These are phyloP conservation scores for Obba rivulosa DNA, from an alignment of 768 basidiomycete genomes.

Conservation along the genomic window DNA sequence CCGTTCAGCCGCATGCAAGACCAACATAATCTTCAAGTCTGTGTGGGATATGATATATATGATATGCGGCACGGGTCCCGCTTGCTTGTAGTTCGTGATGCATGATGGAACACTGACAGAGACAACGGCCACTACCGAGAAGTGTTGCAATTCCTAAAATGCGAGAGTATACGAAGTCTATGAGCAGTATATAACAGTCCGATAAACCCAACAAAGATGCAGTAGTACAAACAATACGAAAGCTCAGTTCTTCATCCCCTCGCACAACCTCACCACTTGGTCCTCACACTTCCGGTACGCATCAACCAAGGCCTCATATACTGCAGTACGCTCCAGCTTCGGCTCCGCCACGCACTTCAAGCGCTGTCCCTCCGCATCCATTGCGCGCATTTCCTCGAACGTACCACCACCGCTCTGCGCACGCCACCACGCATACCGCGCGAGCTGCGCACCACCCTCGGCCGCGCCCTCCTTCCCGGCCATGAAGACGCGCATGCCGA, in stretches of 20 bases:
- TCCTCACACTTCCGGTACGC: conserved; percentile 55
- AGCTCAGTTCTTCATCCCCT: background rate
- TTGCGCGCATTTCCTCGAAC: conserved; percentile 60
- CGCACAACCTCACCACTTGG: conserved; percentile 31
- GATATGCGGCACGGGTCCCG: too few relatives aligned
- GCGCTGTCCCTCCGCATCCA: conserved; percentile 43
- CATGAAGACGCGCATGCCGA: conserved; percentile 69
- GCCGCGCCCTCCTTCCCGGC: conserved; percentile 66
- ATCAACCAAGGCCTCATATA: conserved; percentile 52
- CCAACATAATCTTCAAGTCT: too few relatives aligned
- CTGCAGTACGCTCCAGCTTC: conserved; percentile 31
- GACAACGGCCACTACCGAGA: too few relatives aligned
- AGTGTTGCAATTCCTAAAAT: too few relatives aligned
- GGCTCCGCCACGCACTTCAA: conserved; percentile 63
- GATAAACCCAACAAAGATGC: too few relatives aligned
- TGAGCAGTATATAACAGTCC: too few relatives aligned
- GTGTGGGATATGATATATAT: too few relatives aligned
- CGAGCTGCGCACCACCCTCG: conserved; percentile 67
- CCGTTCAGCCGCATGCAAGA: too few relatives aligned
- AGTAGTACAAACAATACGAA: background rate
- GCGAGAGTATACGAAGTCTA: too few relatives aligned
- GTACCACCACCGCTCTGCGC: conserved; percentile 38
- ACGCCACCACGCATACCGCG: conserved; percentile 69
- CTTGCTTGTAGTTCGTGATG: too few relatives aligned
- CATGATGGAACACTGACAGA: too few relatives aligned